Conservation (phyloP, 2,329 filamentous ascomycete species). For the Daldinia sp. region DNA sequence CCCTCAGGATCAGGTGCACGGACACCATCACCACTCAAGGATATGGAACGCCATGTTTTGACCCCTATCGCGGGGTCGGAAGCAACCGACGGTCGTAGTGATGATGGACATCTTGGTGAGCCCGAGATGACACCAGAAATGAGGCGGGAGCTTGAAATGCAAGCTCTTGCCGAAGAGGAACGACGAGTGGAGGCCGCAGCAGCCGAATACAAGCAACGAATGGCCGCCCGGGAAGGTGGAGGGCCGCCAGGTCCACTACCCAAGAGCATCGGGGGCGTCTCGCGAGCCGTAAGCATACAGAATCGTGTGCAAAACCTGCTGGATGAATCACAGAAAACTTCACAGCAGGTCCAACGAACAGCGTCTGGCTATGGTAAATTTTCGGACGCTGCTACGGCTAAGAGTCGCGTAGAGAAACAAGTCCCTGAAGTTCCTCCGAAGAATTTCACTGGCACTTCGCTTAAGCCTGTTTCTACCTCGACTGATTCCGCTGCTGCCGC, state of each 20-base stretch:
- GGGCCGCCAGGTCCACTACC: slow-evolving; percentile 54
- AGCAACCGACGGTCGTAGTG: slow-evolving; percentile 71
- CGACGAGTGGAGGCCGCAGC: slow-evolving; percentile 87
- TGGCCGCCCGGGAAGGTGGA: slow-evolving; percentile 67
- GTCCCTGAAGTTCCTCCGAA: slow-evolving; percentile 61
- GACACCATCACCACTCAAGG: slow-evolving; percentile 60
- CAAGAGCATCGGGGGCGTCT: slow-evolving; percentile 65
- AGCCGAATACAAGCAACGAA: slow-evolving; percentile 82
- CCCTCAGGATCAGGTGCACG: slow-evolving; percentile 47
- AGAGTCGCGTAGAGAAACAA: slow-evolving; percentile 50
- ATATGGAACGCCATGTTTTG: slow-evolving; percentile 59
- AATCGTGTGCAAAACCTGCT: slow-evolving; percentile 88
- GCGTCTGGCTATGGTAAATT: slow-evolving; percentile 92
- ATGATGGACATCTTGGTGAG: slow-evolving; percentile 72
- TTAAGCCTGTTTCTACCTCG: slow-evolving; percentile 37
- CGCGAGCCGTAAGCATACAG: slow-evolving; percentile 84
- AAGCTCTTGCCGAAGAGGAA: slow-evolving; percentile 85
- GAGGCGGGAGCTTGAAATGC: slow-evolving; percentile 86
- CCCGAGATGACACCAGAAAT: slow-evolving; percentile 83
- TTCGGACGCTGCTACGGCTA: slow-evolving; percentile 63
- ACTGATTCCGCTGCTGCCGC: slow-evolving; percentile 36
- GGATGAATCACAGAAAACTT: slow-evolving; percentile 74
- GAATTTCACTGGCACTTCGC: slow-evolving; percentile 50
- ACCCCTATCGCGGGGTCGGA: slow-evolving; percentile 82
- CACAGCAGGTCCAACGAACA: slow-evolving; percentile 66